Conservation (phyloP, 805 yeast genomes). For the Barnettozyma vustinii region DNA sequence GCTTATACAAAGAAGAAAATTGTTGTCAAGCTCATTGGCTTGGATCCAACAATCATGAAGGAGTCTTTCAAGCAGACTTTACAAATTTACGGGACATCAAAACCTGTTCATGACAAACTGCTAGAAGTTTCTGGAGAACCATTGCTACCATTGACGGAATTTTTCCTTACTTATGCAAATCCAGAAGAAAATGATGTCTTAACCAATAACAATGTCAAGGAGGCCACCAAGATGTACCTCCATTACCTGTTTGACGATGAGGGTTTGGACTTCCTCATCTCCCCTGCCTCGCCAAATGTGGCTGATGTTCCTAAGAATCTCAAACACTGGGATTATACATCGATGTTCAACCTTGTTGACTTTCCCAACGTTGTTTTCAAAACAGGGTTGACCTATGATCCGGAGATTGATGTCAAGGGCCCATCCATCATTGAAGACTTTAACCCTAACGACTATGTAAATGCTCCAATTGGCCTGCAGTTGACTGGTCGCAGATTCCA, state of each 20-base stretch:
- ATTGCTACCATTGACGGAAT: slow-evolving; percentile 54
- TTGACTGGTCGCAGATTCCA: slow-evolving; percentile 43
- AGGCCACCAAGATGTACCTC: slow-evolving; percentile 51
- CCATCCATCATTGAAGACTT: slow-evolving; percentile 17
- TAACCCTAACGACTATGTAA: slow-evolving; percentile 25
- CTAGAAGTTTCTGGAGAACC: slow-evolving; percentile 68
- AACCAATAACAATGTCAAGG: slow-evolving; percentile 52
- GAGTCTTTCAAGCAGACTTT: slow-evolving; percentile 47
- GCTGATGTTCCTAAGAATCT: slow-evolving; percentile 63
- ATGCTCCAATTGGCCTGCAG: slow-evolving; percentile 49
- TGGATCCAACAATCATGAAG: slow-evolving; percentile 50
- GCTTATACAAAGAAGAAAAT: slow-evolving; percentile 32
- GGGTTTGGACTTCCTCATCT: slow-evolving; percentile 58
- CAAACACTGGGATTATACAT: slow-evolving; percentile 74
- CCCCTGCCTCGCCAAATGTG: slow-evolving; percentile 64
- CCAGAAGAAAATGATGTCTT: slow-evolving; percentile 57
- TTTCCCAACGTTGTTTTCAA: slow-evolving; percentile 64
- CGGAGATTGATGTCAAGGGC: slow-evolving; percentile 44
- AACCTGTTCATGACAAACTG: slow-evolving; percentile 48
- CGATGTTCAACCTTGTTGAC: slow-evolving; percentile 67
- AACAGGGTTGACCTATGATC: slow-evolving; percentile 58
- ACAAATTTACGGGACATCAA: slow-evolving; percentile 54
- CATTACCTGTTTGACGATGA: slow-evolving; percentile 46
- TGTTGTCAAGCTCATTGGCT: slow-evolving; percentile 42
- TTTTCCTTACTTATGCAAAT: slow-evolving; percentile 51